These are phyloP conservation scores for Fusarium graminum DNA, from an alignment of 2,329 filamentous ascomycete species.

Conservation along the genomic window DNA sequence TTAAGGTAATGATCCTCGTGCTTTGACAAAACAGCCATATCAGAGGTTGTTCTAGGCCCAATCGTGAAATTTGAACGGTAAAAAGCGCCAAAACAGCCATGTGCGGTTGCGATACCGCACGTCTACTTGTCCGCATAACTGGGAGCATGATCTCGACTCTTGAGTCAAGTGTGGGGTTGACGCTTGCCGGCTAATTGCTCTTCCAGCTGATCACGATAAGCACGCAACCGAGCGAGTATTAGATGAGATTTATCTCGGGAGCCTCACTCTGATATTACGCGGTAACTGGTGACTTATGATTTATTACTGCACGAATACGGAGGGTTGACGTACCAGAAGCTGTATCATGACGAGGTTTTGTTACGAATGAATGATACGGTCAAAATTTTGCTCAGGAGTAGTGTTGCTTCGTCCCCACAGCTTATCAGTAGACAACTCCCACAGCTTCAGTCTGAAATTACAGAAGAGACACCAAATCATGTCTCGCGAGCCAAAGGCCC, in stretches of 20 bases:
- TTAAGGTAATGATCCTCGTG: constrained; percentile 32
- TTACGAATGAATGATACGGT: not conserved
- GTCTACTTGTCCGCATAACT: constrained; percentile 28
- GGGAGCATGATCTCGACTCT: constrained; percentile 25
- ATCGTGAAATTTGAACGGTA: constrained; percentile 11
- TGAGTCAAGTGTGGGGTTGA: constrained; percentile 42
- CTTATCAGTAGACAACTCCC: constrained; percentile 7
- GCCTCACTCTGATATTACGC: constrained; percentile 15
- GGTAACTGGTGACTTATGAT: not conserved
- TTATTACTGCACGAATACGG: not conserved
- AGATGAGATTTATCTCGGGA: constrained; percentile 20
- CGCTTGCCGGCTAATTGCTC: constrained; percentile 35
- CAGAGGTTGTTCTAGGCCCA: constrained; percentile 23
- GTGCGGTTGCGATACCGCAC: constrained; percentile 28
- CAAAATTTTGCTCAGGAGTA: not conserved
- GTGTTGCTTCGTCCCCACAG: constrained; percentile 7
- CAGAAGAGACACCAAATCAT: not conserved
- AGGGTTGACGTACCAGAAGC: not conserved
- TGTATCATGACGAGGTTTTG: not conserved
- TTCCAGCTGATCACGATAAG: constrained; percentile 45
- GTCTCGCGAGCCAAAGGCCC: constrained; percentile 13
- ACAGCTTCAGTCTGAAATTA: constrained; percentile 23
- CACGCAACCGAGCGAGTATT: constrained; percentile 31
- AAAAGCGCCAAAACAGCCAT: constrained; percentile 19
- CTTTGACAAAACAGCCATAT: constrained; percentile 16